Conservation (phyloP, 305 asterid species). For the Solanum hybrid region DNA sequence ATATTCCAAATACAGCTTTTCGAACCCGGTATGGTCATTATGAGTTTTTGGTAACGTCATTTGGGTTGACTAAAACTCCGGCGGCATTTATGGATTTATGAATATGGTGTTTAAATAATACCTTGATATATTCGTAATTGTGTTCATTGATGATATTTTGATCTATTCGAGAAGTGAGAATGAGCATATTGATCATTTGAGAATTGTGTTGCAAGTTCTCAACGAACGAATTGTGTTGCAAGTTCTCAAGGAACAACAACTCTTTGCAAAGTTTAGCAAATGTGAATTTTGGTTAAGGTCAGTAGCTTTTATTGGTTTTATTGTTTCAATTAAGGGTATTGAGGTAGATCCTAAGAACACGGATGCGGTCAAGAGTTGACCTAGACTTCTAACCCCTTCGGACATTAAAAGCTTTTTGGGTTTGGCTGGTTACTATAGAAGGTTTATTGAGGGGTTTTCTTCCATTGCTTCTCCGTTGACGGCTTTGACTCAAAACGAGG, state of each 20-base stretch:
- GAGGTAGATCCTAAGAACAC: not conserved
- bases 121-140: not conserved
- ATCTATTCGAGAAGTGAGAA: not conserved
- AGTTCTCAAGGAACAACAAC: not conserved
- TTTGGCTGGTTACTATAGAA: not conserved
- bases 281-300: not conserved
- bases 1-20: too few relatives aligned
- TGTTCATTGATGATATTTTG: not conserved
- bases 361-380: too few relatives aligned
- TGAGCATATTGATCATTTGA: not conserved
- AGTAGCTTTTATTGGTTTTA: not conserved
- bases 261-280: not conserved
- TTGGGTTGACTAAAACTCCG: not conserved
- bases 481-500: not conserved
- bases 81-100: not conserved
- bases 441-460: not conserved
- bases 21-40: not conserved
- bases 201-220: not conserved
- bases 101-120: not conserved
- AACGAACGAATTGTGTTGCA: too few relatives aligned
- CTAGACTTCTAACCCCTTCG: too few relatives aligned
- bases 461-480: not conserved
- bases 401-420: not conserved
- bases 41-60: not conserved
- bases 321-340: not conserved